Evolutionary conservation across 345 rosid genomes (phyloP).

Genomic region (Lepidium sativum): DNA sequence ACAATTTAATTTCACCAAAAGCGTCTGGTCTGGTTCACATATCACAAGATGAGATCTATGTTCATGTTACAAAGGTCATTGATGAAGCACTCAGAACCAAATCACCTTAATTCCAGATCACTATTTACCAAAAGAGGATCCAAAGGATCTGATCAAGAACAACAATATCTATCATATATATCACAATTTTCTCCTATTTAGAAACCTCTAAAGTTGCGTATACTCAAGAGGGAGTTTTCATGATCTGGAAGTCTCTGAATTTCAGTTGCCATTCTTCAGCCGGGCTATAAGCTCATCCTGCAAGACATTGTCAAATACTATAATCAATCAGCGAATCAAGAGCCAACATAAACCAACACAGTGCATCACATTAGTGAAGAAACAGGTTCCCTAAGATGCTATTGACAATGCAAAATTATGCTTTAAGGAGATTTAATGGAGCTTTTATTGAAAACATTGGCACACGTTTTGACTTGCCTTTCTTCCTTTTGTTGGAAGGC

Average conservation of each 20-base stretch:
- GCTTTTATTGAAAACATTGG: not conserved
- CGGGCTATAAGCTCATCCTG: slow-evolving; percentile 90
- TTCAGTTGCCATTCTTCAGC: slow-evolving; percentile 46
- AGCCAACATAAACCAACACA: not conserved
- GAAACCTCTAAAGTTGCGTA: slow-evolving; percentile 1
- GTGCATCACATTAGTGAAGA: not conserved
- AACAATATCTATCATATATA: not conserved
- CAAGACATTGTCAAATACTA: not conserved
- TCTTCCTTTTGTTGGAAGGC: slow-evolving; percentile 72
- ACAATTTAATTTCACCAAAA: not conserved
- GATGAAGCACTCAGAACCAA: not conserved
- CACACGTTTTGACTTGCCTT: slow-evolving; percentile 41
- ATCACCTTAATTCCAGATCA: not conserved
- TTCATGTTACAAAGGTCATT: not conserved
- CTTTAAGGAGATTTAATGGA: not conserved
- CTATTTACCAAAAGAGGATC: not conserved
- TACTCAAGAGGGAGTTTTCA: not conserved
- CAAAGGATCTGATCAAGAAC: not conserved
- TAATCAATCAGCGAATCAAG: not conserved
- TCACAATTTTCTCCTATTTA: not conserved
- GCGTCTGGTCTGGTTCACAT: not conserved
- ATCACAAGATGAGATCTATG: not conserved
- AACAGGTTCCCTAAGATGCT: not conserved
- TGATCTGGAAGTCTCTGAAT: not conserved
- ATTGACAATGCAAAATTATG: not conserved